Percentiles rank a stretch among this genome's conserved stretches.
Evolutionary conservation across 2,329 filamentous ascomycete species (phyloP).

Genomic region (Rasamsonia emersonii): DNA sequence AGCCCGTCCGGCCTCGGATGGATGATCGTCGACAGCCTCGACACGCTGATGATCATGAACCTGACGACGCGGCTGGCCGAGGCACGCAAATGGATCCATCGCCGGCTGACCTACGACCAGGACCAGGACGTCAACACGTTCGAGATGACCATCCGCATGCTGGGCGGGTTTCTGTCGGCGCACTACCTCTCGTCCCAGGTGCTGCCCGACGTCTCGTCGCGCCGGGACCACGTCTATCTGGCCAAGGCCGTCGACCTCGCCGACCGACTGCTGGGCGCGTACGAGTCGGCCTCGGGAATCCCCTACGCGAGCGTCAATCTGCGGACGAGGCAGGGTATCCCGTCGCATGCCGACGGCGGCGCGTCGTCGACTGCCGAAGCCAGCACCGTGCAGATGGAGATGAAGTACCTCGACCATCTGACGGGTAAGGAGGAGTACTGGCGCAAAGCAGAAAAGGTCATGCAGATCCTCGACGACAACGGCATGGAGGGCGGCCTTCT

Average conservation of each 20-base stretch:
- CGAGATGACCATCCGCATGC: conserved; percentile 17
- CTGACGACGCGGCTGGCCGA: conserved; percentile 73
- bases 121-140: conserved; percentile 58
- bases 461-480: conserved; percentile 81
- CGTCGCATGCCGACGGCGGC: conserved; percentile 76
- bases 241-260: conserved; percentile 92
- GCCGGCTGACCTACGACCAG: conserved; percentile 74
- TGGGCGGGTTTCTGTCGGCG: conserved; percentile 14
- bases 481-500: conserved; percentile 70
- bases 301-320: conserved; percentile 88
- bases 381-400: conserved; percentile 83
- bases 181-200: conserved; percentile 81
- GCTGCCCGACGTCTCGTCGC: conserved; percentile 59
- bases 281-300: conserved; percentile 78
- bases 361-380: conserved; percentile 91
- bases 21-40: conserved; percentile 94
- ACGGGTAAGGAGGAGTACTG: conserved; percentile 90
- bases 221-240: conserved; percentile 82
- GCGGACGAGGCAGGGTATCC: conserved; percentile 63
- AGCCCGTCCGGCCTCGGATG: conserved; percentile 80
- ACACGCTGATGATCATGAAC: conserved; percentile 98
- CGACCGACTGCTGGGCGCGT: conserved; percentile 76
- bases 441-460: conserved; percentile 83
- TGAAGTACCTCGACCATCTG: conserved; percentile 91
- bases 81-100: conserved; percentile 81